Evolutionary conservation across 208 protist genomes (phyloP).

Genomic region (Crithidia brevicula): DNA sequence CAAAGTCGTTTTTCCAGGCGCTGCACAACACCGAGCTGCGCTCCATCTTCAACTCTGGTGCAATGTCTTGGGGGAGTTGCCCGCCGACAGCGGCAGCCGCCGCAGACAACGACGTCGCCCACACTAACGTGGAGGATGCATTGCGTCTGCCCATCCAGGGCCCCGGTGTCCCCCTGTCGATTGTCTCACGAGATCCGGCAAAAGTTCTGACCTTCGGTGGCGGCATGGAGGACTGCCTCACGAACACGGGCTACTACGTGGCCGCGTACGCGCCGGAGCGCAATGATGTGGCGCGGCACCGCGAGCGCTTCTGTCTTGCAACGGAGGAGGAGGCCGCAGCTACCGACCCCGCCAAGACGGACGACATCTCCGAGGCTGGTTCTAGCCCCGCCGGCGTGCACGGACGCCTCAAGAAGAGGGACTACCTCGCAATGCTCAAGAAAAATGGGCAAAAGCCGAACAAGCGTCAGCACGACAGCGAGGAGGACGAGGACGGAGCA

Average conservation of each 20-base stretch:
- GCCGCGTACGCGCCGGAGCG: conserved; percentile 62
- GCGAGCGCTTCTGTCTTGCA: conserved; percentile 50
- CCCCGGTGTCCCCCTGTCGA: conserved; percentile 58
- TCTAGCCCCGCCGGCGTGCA: conserved; percentile 27
- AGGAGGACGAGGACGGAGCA: conserved; percentile 48
- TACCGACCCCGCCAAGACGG: not conserved
- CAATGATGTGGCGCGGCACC: conserved; percentile 67
- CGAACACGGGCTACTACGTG: conserved; percentile 88
- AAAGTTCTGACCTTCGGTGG: conserved; percentile 71
- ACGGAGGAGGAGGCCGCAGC: conserved; percentile 6
- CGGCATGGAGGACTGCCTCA: conserved; percentile 86
- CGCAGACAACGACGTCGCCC: not conserved
- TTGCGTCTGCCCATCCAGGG: conserved; percentile 46
- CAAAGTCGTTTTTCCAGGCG: conserved; percentile 19
- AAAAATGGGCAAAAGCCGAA: conserved; percentile 49
- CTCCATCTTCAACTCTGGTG: conserved; percentile 46
- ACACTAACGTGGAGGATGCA: conserved; percentile 18
- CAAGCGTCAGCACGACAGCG: conserved; percentile 45
- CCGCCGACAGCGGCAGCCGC: not conserved
- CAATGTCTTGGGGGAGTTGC: conserved; percentile 30
- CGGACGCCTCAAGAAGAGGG: conserved; percentile 77
- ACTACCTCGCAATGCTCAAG: conserved; percentile 72
- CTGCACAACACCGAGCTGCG: conserved; percentile 35
- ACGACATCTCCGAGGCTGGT: conserved; percentile 4
- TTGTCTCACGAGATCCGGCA: conserved; percentile 51